Evolutionary conservation across 148 eudicot species (phyloP).

Genomic region (Fagopyrum homotropicum): DNA sequence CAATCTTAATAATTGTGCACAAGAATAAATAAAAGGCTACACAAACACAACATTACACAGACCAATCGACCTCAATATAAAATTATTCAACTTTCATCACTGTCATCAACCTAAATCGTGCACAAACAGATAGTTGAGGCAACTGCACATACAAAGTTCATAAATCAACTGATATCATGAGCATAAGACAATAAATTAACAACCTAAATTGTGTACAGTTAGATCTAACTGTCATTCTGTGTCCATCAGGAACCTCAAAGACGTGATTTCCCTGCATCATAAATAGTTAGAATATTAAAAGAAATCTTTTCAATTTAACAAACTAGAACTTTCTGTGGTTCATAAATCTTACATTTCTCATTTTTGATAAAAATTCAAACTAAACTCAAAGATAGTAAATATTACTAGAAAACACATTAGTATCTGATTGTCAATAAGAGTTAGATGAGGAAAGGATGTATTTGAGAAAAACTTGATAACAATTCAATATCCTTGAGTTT

Average conservation of each 20-base stretch:
- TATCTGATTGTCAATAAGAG: neutral
- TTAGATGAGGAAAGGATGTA: neutral
- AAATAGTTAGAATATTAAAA: neutral
- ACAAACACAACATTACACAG: too few species aligned
- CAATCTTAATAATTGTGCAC: too few species aligned
- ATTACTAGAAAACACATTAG: constrained; percentile 1
- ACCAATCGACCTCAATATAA: too few species aligned
- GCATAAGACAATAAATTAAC: too few species aligned
- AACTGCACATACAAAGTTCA: too few species aligned
- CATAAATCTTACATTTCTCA: neutral
- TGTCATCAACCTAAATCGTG: too few species aligned
- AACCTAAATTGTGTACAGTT: neutral
- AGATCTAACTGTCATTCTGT: constrained; percentile 58
- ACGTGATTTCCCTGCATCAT: constrained; percentile 78
- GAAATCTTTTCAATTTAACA: too few species aligned
- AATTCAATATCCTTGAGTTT: neutral
- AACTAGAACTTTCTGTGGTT: neutral
- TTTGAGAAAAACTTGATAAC: neutral
- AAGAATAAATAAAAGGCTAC: too few species aligned
- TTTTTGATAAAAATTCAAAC: constrained; percentile 10
- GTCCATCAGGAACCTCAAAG: constrained; percentile 89
- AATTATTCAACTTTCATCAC: too few species aligned
- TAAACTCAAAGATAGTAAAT: constrained; percentile 37
- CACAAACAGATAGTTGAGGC: too few species aligned
- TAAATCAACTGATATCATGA: too few species aligned